A percentile compares a stretch with the other conserved stretches of the same genome.
These are phyloP conservation scores for Blastomyces silverae DNA, from an alignment of 2,329 filamentous ascomycete species.

Conservation along the genomic window DNA sequence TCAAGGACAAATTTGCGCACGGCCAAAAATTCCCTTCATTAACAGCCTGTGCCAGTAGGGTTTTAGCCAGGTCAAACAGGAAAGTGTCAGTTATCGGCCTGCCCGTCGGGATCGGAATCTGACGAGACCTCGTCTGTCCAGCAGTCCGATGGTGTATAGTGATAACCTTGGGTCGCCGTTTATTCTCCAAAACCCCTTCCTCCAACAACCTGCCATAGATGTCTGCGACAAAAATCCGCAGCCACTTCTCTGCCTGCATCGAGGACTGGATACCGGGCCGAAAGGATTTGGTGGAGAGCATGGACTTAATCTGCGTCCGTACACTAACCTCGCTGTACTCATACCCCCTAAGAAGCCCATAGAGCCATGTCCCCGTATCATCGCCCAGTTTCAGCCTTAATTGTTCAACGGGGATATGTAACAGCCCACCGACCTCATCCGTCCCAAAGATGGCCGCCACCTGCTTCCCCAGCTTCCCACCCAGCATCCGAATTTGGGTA, in stretches of 20 bases:
- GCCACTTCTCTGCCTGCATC: constrained; percentile 76
- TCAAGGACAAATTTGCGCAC: constrained; percentile 81
- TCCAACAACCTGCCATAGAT: constrained; percentile 85
- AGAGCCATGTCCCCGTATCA: constrained; percentile 78
- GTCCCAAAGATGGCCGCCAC: constrained; percentile 74
- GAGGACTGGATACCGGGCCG: constrained; percentile 69
- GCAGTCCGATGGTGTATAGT: constrained; percentile 71
- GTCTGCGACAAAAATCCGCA: constrained; percentile 84
- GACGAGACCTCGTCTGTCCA: constrained; percentile 66
- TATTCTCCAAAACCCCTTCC: constrained; percentile 82
- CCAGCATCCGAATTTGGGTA: constrained; percentile 90
- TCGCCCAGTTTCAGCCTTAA: constrained; percentile 72
- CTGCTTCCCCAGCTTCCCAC: constrained; percentile 87
- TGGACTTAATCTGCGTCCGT: constrained; percentile 89
- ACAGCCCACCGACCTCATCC: constrained; percentile 68
- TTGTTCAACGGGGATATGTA: constrained; percentile 65
- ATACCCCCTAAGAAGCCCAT: constrained; percentile 75
- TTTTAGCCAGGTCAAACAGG: constrained; percentile 69
- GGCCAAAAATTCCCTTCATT: constrained; percentile 79
- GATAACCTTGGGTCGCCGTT: constrained; percentile 75
- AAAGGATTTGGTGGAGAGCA: constrained; percentile 96
- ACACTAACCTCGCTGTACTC: constrained; percentile 85
- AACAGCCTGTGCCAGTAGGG: constrained; percentile 68
- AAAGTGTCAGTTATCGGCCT: constrained; percentile 63
- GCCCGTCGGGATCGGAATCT: constrained; percentile 68